Base-by-base conservation (phyloP, 2,329 filamentous ascomycete genomes). In the Blastomyces percursus region DNA sequence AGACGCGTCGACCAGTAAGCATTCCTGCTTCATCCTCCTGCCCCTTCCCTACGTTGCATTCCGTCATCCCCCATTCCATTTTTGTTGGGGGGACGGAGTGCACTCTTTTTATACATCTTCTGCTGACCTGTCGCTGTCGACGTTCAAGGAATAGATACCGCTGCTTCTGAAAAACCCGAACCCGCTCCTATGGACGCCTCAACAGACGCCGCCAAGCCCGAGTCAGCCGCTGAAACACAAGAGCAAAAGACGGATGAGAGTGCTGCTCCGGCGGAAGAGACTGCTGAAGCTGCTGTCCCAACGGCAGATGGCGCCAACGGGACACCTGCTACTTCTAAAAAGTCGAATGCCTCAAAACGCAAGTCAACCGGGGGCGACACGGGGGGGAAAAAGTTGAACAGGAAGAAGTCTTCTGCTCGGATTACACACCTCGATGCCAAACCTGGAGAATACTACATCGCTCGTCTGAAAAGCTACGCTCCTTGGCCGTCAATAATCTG, bases 401-500 rank as follows among this genome's bases (percentile, higher is more conserved):
- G 88, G 79, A 96, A 94, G 81, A 89, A 86, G 73, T 92, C 89
- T 57, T 87, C 86, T 77, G 81, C 83, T 65, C 86, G 87, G 72
- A 81, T 89, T 66, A 82, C 82, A 54, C 84, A 91, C 69, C 81
- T 90, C 61, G 85, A 96, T 72, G 92, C 90, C 66, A 82, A 96
- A 79, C 90, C 94, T 4, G 94, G 95, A 68, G 88, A 97, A 70
- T 89, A 92, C 77, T 97, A 89, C 77, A 86, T 96, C 72, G 91
- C 95, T 67, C 90, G 92, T 75, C 86, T 99, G 76, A 96, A 95
- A 81, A 94, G 93, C 64, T 96, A 90, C 76, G 90, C 94, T 40
- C 87, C 90, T 48, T 99, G 94, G 94, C 94, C 94, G 19, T 88
- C 91, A 61, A 89, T 99, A 72, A 86, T 99, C 69, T 94, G 90